Evolutionary conservation across 768 basidiomycete genomes (phyloP).

Genomic region (Clitopilus passeckerianus): DNA sequence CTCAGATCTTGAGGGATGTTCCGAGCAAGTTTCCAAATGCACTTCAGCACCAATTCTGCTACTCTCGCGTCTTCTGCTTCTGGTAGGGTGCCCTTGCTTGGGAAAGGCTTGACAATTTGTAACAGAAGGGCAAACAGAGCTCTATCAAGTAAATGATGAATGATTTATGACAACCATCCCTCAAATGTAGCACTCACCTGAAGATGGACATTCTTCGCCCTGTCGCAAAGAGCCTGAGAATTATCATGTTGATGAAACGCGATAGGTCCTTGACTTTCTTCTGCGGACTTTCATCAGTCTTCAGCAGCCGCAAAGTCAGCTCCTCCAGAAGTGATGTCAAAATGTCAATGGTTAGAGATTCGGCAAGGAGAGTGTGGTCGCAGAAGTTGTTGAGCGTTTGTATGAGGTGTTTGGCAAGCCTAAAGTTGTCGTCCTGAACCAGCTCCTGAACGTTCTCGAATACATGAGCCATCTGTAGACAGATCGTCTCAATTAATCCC

Average conservation of each 20-base stretch:
- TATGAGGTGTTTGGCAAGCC: conserved; percentile 95
- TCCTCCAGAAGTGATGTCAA: conserved; percentile 88
- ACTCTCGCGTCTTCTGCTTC: conserved; percentile 85
- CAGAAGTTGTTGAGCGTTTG: conserved; percentile 95
- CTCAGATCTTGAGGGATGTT: conserved; percentile 91
- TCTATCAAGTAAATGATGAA: conserved; percentile 26
- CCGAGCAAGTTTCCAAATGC: conserved; percentile 95
- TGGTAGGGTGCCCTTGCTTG: conserved; percentile 59
- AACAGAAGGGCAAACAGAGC: conserved; percentile 79
- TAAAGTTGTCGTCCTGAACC: conserved; percentile 74
- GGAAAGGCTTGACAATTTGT: conserved; percentile 82
- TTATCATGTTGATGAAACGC: conserved; percentile 98
- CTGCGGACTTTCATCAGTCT: conserved; percentile 85
- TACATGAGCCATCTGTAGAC: conserved; percentile 86
- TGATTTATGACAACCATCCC: conserved; percentile 1
- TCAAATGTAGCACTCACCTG: conserved; percentile 45
- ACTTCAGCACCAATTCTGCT: conserved; percentile 91
- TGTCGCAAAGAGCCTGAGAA: conserved; percentile 88
- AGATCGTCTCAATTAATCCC: conserved; percentile 86
- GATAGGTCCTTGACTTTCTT: conserved; percentile 90
- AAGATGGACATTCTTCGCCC: conserved; percentile 88
- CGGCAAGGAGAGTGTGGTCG: conserved; percentile 83
- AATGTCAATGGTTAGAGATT: conserved; percentile 81
- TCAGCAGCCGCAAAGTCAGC: conserved; percentile 83
- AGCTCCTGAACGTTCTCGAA: conserved; percentile 82